Percentiles rank a stretch among this genome's conserved stretches.
These are phyloP conservation scores for Trichomonas gallinae DNA, from an alignment of 208 protist species.

Conservation along the genomic window DNA sequence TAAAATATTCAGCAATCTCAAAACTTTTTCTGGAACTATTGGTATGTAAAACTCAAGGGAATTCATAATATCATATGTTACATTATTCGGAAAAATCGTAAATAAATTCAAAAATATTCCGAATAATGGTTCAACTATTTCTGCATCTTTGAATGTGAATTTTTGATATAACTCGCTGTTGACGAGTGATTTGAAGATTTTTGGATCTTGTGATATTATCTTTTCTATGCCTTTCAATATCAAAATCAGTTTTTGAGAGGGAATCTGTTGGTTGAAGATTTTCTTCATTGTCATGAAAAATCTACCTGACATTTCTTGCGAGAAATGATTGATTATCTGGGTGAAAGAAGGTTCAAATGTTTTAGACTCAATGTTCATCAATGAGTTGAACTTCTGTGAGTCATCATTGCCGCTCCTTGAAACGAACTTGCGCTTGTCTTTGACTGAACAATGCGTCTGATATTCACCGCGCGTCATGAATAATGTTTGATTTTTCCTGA, in stretches of 20 bases:
- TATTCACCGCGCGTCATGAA: neutral
- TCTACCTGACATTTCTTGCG: neutral
- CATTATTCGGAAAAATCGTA: neutral
- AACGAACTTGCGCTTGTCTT: neutral
- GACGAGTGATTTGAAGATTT: neutral
- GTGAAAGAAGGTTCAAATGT: neutral
- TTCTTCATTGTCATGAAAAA: neutral
- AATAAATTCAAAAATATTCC: neutral
- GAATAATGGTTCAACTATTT: neutral
- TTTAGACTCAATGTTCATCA: neutral
- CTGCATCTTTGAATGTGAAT: neutral
- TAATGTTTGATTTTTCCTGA: neutral
- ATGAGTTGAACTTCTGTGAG: neutral
- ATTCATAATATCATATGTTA: neutral
- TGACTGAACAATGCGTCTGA: neutral
- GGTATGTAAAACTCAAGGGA: neutral
- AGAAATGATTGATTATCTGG: neutral
- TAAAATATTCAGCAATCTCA: neutral
- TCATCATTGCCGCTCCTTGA: neutral
- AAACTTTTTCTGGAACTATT: neutral
- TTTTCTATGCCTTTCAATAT: neutral
- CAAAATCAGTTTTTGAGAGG: neutral
- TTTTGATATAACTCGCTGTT: neutral
- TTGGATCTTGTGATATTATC: neutral
- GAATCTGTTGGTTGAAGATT: neutral